Evolutionary conservation across 2,329 filamentous ascomycete genomes (phyloP).

Genomic region (Myriosclerotinia curreyana): DNA sequence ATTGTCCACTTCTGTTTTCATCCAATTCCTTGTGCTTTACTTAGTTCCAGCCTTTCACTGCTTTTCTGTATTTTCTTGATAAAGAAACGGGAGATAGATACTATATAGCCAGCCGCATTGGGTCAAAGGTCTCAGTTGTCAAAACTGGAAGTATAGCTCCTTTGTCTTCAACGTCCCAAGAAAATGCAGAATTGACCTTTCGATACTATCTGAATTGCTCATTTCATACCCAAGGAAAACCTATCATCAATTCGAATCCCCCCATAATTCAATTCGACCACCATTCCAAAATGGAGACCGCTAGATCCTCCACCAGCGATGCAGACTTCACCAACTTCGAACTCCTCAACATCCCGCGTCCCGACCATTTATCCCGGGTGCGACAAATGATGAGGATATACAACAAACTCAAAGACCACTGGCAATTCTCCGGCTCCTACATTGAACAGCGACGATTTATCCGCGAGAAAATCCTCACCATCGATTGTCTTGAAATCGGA

Average conservation of each 20-base stretch:
- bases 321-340: no score
- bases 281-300: no score
- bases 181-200: no score
- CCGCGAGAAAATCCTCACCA: not conserved
- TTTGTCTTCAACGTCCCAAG: no score
- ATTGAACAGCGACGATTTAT: not conserved
- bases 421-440: not conserved
- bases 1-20: constrained; percentile 1
- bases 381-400: not conserved
- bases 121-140: no score
- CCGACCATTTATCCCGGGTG: not conserved
- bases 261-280: no score
- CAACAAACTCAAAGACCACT: not conserved
- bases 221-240: no score
- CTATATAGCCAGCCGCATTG: no score
- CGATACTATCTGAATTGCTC: no score
- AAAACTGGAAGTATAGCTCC: no score
- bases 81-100: not conserved
- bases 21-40: not conserved
- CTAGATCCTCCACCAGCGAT: no score
- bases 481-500: not conserved
- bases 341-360: not conserved
- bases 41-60: not conserved
- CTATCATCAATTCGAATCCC: no score
- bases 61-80: not conserved